A percentile compares a stretch with the other conserved stretches of the same genome.
Evolutionary conservation across 225 moss, liverwort and hornwort genomes (phyloP).

Genomic region (Lunularia cruciata): DNA sequence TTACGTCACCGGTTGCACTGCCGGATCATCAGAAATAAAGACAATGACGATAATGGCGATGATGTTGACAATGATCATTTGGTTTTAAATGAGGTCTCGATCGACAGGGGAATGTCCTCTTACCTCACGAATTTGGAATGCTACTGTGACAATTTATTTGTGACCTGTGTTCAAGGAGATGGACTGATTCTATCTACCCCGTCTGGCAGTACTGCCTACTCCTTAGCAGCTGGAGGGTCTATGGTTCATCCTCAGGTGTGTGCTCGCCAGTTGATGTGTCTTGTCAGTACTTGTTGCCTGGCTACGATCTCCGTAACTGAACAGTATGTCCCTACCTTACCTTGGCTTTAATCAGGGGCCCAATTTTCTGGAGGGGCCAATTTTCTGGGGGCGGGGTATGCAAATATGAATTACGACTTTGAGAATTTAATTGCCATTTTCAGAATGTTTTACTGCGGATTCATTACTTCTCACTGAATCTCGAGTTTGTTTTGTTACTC

Average conservation of each 20-base stretch:
- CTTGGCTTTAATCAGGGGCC: no score
- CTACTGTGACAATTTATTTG: constrained; percentile 88
- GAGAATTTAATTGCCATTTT: no score
- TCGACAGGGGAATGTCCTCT: constrained; percentile 90
- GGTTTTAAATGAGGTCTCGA: constrained; percentile 89
- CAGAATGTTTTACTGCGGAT: no score
- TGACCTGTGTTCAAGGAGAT: constrained; percentile 92
- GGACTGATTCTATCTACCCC: constrained; percentile 90
- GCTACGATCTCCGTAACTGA: no score
- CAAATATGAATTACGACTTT: no score
- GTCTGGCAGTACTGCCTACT: constrained; percentile 95
- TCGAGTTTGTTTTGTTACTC: constrained; percentile 15
- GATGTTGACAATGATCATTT: constrained; percentile 58
- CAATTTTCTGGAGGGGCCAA: no score
- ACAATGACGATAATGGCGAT: constrained; percentile 32
- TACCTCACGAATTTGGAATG: constrained; percentile 86
- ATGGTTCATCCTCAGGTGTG: constrained; percentile 93
- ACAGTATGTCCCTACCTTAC: no score
- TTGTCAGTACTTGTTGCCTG: no score
- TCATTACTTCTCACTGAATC: no score
- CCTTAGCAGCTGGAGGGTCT: constrained; percentile 93
- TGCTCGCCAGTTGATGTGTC: not conserved
- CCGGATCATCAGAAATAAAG: constrained; percentile 69
- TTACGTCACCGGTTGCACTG: constrained; percentile 90
- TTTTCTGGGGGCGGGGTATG: no score